These are phyloP conservation scores for Colletotrichum paranaense DNA, from an alignment of 2,329 filamentous ascomycete species.

Conservation along the genomic window DNA sequence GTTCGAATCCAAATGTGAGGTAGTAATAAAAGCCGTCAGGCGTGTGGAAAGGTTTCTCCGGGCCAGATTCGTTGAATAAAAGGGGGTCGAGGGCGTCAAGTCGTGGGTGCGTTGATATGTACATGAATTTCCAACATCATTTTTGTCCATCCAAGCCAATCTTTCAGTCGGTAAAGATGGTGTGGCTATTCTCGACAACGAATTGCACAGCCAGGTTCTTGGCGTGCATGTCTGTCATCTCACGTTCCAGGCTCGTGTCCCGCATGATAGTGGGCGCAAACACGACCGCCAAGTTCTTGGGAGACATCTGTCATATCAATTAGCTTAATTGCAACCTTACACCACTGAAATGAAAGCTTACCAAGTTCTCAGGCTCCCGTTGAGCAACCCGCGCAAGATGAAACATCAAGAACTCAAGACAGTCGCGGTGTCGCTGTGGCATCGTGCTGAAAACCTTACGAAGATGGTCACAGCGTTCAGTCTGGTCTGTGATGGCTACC, in stretches of 20 bases:
- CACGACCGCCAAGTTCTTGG: constrained; percentile 94
- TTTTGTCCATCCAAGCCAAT: constrained; percentile 5
- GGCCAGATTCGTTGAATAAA: constrained; percentile 18
- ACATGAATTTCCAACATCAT: constrained; percentile 27
- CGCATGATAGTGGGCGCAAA: constrained; percentile 99
- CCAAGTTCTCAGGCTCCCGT: constrained; percentile 85
- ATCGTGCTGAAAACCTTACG: constrained; percentile 80
- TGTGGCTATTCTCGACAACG: constrained; percentile 88
- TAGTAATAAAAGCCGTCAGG: constrained; percentile 8
- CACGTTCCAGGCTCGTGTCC: constrained; percentile 86
- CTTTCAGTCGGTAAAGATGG: constrained; percentile 74
- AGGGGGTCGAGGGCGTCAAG: constrained; percentile 19
- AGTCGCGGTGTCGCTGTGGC: constrained; percentile 86
- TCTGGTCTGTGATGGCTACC: constrained; percentile 71
- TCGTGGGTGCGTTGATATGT: constrained; percentile 33
- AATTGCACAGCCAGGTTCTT: constrained; percentile 95
- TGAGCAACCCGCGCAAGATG: constrained; percentile 89
- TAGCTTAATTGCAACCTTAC: neutral
- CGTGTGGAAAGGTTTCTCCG: neutral
- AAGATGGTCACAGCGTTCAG: constrained; percentile 78
- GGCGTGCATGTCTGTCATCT: constrained; percentile 95
- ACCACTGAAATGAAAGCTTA: constrained; percentile 53
- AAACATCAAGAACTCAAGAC: constrained; percentile 92
- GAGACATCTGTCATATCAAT: constrained; percentile 78
- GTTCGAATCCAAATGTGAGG: constrained; percentile 17